A percentile compares a stretch with the other conserved stretches of the same genome.
Evolutionary conservation across 352 stramenopile genomes (phyloP).

Genomic region (Phytophthora niederhauseri): DNA sequence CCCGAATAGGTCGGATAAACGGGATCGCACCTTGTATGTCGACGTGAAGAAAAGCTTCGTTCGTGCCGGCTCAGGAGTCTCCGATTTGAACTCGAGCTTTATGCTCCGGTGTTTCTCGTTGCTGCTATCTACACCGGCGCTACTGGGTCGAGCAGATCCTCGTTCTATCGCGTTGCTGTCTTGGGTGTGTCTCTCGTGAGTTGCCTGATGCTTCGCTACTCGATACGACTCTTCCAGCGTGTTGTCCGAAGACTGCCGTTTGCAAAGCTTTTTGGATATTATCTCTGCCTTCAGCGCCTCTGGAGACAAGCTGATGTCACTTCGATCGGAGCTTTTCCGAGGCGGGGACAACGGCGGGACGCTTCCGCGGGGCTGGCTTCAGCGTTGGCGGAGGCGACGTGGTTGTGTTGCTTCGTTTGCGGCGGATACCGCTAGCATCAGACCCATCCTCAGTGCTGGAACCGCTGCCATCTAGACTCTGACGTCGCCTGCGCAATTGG

Average conservation of each 20-base stretch:
- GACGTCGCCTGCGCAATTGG: constrained; percentile 49
- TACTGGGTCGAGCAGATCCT: constrained; percentile 7
- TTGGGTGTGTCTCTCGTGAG: constrained; percentile 21
- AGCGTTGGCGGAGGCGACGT: constrained; percentile 23
- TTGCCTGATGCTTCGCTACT: constrained; percentile 51
- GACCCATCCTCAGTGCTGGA: constrained; percentile 65
- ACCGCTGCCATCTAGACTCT: constrained; percentile 63
- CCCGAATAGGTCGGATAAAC: background rate
- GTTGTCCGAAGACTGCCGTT: constrained; percentile 54
- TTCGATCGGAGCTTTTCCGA: constrained; percentile 26
- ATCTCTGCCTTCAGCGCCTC: constrained; percentile 27
- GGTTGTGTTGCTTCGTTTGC: constrained; percentile 77
- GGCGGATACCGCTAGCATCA: constrained; percentile 51
- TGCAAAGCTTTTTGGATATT: constrained; percentile 53
- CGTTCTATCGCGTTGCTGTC: constrained; percentile 18
- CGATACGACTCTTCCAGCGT: constrained; percentile 39
- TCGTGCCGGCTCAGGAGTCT: constrained; percentile 16
- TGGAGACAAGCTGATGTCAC: constrained; percentile 29
- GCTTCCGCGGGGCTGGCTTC: constrained; percentile 8
- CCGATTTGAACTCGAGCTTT: constrained; percentile 27
- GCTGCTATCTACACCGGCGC: constrained; percentile 14
- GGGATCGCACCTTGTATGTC: constrained; percentile 61
- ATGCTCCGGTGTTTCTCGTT: constrained; percentile 22
- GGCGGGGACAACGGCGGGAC: constrained; percentile 23
- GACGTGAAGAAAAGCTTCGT: constrained; percentile 76